Evolutionary conservation across 1,139 yeast species (phyloP).

Genomic region (Kodamaea suecica): DNA sequence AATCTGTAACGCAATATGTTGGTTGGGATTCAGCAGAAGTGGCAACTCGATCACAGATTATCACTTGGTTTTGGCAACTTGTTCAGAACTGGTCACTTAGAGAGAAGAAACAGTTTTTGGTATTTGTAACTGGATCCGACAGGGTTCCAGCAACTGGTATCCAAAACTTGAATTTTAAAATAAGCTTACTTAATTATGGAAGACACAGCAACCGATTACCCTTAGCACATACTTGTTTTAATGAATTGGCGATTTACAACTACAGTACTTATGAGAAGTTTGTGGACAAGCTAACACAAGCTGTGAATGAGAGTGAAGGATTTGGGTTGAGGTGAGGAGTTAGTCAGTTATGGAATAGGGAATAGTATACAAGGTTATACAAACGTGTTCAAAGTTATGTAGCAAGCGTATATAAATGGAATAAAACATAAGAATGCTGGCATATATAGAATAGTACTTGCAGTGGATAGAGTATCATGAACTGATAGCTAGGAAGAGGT

Average conservation of each 20-base stretch:
- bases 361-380: too few relatives aligned
- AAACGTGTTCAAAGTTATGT: too few relatives aligned
- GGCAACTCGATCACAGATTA: slow-evolving; percentile 36
- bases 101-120: slow-evolving; percentile 60
- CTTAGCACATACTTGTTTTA: slow-evolving; percentile 89
- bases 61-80: slow-evolving; percentile 86
- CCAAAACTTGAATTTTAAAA: slow-evolving; percentile 66
- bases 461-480: too few relatives aligned
- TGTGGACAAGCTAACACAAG: slow-evolving; percentile 53
- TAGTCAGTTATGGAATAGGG: too few relatives aligned
- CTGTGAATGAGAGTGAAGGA: slow-evolving; percentile 79
- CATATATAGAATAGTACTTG: too few relatives aligned
- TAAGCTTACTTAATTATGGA: slow-evolving; percentile 47
- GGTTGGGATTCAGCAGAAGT: slow-evolving; percentile 49
- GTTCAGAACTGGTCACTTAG: slow-evolving; percentile 43
- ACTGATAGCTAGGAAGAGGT: too few relatives aligned
- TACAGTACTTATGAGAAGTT: slow-evolving; percentile 56
- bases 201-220: slow-evolving; percentile 60
- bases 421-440: too few relatives aligned
- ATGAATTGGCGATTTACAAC: slow-evolving; percentile 74
- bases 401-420: too few relatives aligned
- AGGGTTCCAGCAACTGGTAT: slow-evolving; percentile 91
- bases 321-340: slow-evolving; percentile 63
- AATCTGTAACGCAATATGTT: slow-evolving; percentile 67
- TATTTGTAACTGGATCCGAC: slow-evolving; percentile 87